phyloP scores from a whole-genome alignment of 495 filamentous ascomycete genomes.

The Cryomyces antarcticus region DNA sequence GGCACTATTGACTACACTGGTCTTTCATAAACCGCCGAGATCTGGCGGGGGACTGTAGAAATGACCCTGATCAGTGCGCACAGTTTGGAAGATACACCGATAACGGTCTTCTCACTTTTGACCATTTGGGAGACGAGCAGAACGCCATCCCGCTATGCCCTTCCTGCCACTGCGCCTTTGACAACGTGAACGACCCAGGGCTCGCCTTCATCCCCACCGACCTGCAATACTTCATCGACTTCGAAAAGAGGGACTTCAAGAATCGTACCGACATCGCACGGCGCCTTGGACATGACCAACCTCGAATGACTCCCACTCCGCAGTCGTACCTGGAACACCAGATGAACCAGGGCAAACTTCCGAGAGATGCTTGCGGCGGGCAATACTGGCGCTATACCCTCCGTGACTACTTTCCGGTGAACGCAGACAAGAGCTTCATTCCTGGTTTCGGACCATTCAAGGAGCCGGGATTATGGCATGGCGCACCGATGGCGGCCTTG shows the following conservation, averaged over 20 bases:
- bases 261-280: background rate
- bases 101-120: background rate
- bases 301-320: background rate
- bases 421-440: background rate
- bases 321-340: background rate
- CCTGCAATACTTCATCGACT: constrained; percentile 2
- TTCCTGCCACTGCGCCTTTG: background rate
- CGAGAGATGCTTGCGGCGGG: background rate
- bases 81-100: background rate
- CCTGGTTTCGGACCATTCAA: background rate
- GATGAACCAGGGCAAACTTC: background rate
- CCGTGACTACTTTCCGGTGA: background rate
- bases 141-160: background rate
- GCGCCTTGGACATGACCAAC: background rate
- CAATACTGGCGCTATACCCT: background rate
- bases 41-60: background rate
- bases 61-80: background rate
- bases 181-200: background rate
- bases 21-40: background rate
- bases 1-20: too few relatives aligned
- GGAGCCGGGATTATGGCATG: background rate
- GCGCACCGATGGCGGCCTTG: background rate
- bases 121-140: background rate
- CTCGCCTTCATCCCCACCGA: constrained; percentile 1
- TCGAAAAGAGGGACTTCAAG: constrained; percentile 4